phyloP scores from a whole-genome alignment of 2,329 filamentous ascomycete species.

The Calonectria fujianensis region DNA sequence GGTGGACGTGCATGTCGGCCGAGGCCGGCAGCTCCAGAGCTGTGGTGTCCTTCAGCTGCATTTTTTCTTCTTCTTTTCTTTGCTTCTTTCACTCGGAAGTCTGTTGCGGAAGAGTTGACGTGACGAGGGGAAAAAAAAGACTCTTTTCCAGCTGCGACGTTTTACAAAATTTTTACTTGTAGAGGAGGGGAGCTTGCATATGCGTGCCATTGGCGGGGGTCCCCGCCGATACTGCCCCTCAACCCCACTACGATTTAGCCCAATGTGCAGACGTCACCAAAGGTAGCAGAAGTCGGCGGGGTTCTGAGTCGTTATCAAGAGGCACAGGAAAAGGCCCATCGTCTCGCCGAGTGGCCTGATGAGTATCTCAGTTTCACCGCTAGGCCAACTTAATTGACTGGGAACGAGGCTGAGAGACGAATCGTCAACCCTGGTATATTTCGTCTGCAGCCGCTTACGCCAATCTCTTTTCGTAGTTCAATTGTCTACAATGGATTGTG shows the following conservation, averaged over 20 bases:
- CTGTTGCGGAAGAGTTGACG: neutral
- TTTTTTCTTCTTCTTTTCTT: constrained; percentile 4
- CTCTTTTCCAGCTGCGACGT: constrained; percentile 5
- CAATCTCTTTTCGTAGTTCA: neutral
- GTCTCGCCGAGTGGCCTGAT: neutral
- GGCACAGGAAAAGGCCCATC: neutral
- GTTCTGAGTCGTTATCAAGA: neutral
- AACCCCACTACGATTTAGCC: constrained; percentile 18
- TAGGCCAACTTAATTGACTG: neutral
- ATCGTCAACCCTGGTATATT: neutral
- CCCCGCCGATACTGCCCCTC: constrained; percentile 14
- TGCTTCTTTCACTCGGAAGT: neutral
- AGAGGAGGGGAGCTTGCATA: constrained; percentile 20
- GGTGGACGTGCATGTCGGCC: constrained; percentile 83
- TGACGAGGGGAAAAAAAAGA: neutral
- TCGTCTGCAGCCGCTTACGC: neutral
- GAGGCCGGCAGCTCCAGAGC: constrained; percentile 74
- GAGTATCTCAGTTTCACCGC: neutral
- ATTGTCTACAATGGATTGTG: too few species aligned
- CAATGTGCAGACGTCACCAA: constrained; percentile 7
- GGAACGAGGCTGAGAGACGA: too few species aligned
- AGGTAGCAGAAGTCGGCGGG: neutral
- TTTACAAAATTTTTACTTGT: constrained; percentile 19
- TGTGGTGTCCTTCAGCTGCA: constrained; percentile 30
- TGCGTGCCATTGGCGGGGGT: constrained; percentile 4